A percentile compares a stretch with the other conserved stretches of the same genome.
phyloP scores from a whole-genome alignment of 2,329 filamentous ascomycete genomes.

The Aureobasidium uvarum region DNA sequence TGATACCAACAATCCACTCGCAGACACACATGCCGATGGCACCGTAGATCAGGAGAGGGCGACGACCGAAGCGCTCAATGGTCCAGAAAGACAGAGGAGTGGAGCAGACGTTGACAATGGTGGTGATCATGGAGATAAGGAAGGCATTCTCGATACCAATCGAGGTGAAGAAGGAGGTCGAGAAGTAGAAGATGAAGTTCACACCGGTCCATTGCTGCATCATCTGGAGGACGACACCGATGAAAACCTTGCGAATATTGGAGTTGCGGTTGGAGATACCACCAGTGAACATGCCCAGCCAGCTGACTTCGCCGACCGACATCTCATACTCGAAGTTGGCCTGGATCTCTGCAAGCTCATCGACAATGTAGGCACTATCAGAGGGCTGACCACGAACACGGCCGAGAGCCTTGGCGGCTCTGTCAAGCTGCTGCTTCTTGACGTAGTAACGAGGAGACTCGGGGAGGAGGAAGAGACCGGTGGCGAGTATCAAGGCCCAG shows the following conservation, averaged over 20 bases:
- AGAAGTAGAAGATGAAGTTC: slow-evolving; percentile 77
- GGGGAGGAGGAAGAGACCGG: slow-evolving; percentile 71
- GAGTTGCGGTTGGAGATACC: slow-evolving; percentile 53
- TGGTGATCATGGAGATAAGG: slow-evolving; percentile 81
- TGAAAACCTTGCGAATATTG: slow-evolving; percentile 50
- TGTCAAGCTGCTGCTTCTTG: slow-evolving; percentile 68
- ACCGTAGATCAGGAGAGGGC: slow-evolving; percentile 73
- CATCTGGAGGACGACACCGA: slow-evolving; percentile 50
- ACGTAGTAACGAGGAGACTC: slow-evolving; percentile 85
- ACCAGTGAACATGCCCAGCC: slow-evolving; percentile 62
- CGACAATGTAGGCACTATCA: slow-evolving; percentile 70
- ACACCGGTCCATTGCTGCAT: slow-evolving; percentile 70
- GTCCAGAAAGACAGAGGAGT: slow-evolving; percentile 87
- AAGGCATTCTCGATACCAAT: slow-evolving; percentile 75
- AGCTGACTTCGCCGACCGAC: slow-evolving; percentile 62
- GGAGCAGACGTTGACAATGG: slow-evolving; percentile 81
- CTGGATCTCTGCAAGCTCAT: slow-evolving; percentile 80
- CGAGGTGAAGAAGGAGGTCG: slow-evolving; percentile 78
- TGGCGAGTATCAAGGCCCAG: slow-evolving; percentile 73
- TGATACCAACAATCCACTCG: slow-evolving; percentile 81
- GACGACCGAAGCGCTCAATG: slow-evolving; percentile 78
- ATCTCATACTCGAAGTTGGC: slow-evolving; percentile 87
- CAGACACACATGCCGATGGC: slow-evolving; percentile 78
- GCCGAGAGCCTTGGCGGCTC: slow-evolving; percentile 63
- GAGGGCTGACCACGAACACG: slow-evolving; percentile 71